Conservation (phyloP, 192 early-diverging fungal species). For the Backusella tuberculispora region DNA sequence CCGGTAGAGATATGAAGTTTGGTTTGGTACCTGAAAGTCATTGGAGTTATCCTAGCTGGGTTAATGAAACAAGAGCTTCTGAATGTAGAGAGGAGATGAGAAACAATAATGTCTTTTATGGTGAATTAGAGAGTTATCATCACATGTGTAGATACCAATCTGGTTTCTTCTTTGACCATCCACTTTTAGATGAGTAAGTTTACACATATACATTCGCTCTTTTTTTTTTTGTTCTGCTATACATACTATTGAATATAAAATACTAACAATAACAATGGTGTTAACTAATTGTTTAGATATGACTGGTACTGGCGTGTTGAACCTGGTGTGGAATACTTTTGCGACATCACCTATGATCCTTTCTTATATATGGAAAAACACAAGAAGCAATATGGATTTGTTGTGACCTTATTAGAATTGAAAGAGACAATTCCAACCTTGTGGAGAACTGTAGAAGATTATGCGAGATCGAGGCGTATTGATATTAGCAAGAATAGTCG, state of each 20-base stretch:
- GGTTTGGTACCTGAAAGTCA: slow-evolving; percentile 70
- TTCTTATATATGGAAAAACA: slow-evolving; percentile 67
- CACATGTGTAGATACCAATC: slow-evolving; percentile 86
- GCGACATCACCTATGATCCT: slow-evolving; percentile 68
- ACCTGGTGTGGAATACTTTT: slow-evolving; percentile 66
- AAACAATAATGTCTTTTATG: slow-evolving; percentile 67
- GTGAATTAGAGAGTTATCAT: slow-evolving; percentile 75
- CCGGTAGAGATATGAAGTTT: slow-evolving; percentile 64
- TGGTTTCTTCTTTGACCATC: slow-evolving; percentile 65
- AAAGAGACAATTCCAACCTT: slow-evolving; percentile 58
- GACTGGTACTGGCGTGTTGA: slow-evolving; percentile 73
- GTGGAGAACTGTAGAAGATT: slow-evolving; percentile 50
- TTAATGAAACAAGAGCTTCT: slow-evolving; percentile 67
- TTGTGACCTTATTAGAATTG: slow-evolving; percentile 58
- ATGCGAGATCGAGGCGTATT: slow-evolving; percentile 33
- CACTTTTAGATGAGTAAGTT: slow-evolving; percentile 54
- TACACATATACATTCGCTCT: background rate
- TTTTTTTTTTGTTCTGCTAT: background rate
- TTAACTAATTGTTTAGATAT: too few relatives aligned
- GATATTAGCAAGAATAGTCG: slow-evolving; percentile 23
- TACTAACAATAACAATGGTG: too few relatives aligned
- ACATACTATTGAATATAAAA: too few relatives aligned
- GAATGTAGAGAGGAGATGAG: slow-evolving; percentile 64
- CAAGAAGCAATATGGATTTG: slow-evolving; percentile 66
- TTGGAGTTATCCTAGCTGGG: slow-evolving; percentile 78